Conservation (phyloP, 176 grass and related monocot species). For the Tillandsia leiboldiana region DNA sequence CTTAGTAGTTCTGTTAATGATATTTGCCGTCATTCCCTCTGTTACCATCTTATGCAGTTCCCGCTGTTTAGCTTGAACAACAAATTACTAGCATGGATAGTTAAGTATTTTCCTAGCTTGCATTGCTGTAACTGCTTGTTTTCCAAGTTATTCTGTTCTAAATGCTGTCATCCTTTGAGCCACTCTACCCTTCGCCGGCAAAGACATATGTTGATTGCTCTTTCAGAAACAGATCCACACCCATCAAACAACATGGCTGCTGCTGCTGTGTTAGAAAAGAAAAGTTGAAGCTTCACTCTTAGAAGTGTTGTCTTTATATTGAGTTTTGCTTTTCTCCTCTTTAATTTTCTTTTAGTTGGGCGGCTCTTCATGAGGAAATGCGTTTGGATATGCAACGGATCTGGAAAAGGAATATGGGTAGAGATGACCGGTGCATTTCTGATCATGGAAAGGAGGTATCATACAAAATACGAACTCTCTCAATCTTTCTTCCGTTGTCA, state of each 20-base stretch:
- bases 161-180: too few species aligned
- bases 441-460: slow-evolving; percentile 88
- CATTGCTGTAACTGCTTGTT: too few species aligned
- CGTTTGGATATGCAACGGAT: slow-evolving; percentile 86
- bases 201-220: too few species aligned
- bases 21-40: neutral
- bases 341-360: slow-evolving; percentile 49
- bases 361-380: slow-evolving; percentile 68
- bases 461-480: slow-evolving; percentile 2
- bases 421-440: slow-evolving; percentile 90
- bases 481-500: slow-evolving; percentile 1
- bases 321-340: slow-evolving; percentile 1
- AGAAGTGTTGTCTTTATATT: neutral
- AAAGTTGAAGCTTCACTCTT: neutral
- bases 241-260: too few species aligned
- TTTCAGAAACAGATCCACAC: too few species aligned
- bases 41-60: too few species aligned
- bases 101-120: too few species aligned
- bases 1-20: neutral
- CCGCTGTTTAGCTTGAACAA: too few species aligned
- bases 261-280: neutral
- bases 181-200: too few species aligned
- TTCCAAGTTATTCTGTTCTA: too few species aligned
- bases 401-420: slow-evolving; percentile 99
- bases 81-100: too few species aligned